phyloP scores from a whole-genome alignment of 1,284 basidiomycete species.

The Neotropicomus parvogracilis region DNA sequence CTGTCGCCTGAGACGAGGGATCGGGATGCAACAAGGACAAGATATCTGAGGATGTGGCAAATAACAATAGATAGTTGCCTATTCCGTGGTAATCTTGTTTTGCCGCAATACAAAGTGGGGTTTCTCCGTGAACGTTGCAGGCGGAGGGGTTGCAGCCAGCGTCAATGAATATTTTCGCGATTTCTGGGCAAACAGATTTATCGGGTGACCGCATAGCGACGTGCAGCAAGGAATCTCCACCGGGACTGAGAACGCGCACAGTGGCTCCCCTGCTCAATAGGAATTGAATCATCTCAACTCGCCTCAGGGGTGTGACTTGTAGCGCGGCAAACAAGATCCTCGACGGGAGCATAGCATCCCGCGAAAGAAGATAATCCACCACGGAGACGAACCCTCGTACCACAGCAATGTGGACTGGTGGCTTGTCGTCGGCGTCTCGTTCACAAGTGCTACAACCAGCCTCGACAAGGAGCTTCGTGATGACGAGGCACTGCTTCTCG shows the following conservation, averaged over 20 bases:
- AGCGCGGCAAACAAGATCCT: slow-evolving; percentile 4
- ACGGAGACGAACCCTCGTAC: slow-evolving; percentile 4
- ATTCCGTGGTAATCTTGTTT: not conserved
- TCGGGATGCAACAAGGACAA: too few relatives aligned
- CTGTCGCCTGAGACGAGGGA: too few relatives aligned
- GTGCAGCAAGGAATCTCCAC: slow-evolving; percentile 2
- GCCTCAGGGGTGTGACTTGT: not conserved
- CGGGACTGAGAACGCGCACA: not conserved
- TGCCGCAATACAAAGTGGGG: slow-evolving; percentile 2
- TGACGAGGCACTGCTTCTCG: slow-evolving; percentile 2
- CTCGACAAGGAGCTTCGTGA: slow-evolving; percentile 5
- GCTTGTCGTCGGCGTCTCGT: not conserved
- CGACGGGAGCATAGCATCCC: not conserved
- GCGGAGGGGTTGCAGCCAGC: not conserved
- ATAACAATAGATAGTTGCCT: not conserved
- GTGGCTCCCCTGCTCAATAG: slow-evolving; percentile 5
- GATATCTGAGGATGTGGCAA: too few relatives aligned
- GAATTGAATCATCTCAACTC: slow-evolving; percentile 5
- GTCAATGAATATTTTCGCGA: slow-evolving; percentile 1
- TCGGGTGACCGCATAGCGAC: not conserved
- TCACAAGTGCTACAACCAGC: slow-evolving; percentile 1
- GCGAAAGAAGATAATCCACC: slow-evolving; percentile 10
- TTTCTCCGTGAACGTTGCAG: not conserved
- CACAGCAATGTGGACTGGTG: not conserved
- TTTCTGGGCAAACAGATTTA: not conserved